These are phyloP conservation scores for Pseudogymnoascus sp. DNA, from an alignment of 2,329 filamentous ascomycete species.

Conservation along the genomic window DNA sequence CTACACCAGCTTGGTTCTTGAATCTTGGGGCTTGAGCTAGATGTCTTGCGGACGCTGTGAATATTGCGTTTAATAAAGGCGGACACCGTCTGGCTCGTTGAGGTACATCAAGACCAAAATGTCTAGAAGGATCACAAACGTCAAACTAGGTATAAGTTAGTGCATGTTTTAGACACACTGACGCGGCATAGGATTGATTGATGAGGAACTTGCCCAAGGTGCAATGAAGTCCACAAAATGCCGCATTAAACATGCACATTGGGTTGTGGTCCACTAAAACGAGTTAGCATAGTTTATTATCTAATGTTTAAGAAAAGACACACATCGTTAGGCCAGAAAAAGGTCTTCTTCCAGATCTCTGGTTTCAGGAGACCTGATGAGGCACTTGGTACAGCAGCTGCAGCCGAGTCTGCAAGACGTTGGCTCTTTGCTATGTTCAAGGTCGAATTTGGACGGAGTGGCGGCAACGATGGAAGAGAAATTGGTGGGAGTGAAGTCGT, in stretches of 20 bases:
- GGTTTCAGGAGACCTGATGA: not conserved
- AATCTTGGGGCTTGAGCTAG: conserved; percentile 35
- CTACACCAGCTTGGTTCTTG: conserved; percentile 17
- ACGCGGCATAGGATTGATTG: not conserved
- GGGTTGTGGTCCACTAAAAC: not conserved
- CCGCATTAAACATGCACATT: not conserved
- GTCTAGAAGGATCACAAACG: conserved; percentile 25
- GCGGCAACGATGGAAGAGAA: not conserved
- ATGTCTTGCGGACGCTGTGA: conserved; percentile 49
- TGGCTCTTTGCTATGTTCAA: not conserved
- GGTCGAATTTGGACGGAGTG: not conserved
- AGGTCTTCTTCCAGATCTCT: not conserved
- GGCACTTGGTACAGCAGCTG: not conserved
- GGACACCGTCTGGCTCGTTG: conserved; percentile 45
- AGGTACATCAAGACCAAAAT: conserved; percentile 49
- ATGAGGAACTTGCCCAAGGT: not conserved
- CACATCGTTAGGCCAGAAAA: not conserved
- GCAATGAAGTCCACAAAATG: not conserved
- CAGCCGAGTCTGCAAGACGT: not conserved
- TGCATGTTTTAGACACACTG: not conserved
- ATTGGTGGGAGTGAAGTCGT: not conserved
- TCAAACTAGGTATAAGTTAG: conserved; percentile 8
- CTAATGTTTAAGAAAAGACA: not conserved
- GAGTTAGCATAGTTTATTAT: not conserved
- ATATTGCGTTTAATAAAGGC: conserved; percentile 49